Conservation (phyloP, 1,139 yeast genomes). For the Pichia kudriavzevii region DNA sequence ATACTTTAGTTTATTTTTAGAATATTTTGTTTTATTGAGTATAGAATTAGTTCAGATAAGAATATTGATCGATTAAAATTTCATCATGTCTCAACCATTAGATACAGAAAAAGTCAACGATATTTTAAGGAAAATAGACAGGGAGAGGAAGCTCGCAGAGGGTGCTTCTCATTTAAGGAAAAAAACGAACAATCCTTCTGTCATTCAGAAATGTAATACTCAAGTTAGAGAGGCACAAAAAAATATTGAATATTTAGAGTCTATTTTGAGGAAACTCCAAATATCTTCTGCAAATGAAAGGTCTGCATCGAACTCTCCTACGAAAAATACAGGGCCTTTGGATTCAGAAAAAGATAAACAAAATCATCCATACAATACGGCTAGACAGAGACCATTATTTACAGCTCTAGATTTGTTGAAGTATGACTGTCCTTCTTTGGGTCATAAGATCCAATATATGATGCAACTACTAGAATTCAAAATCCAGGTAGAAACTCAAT, state of each 20-base stretch:
- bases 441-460: conserved; percentile 95
- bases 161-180: conserved; percentile 79
- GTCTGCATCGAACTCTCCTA: not conserved
- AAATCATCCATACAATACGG: conserved; percentile 19
- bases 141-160: conserved; percentile 79
- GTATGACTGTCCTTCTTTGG: conserved; percentile 89
- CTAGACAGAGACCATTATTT: conserved; percentile 33
- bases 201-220: conserved; percentile 85
- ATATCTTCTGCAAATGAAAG: conserved; percentile 17
- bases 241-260: conserved; percentile 80
- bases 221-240: conserved; percentile 87
- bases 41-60: too few relatives aligned
- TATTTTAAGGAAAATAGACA: conserved; percentile 73
- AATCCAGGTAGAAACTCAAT: conserved; percentile 87
- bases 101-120: conserved; percentile 37
- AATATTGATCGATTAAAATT: too few relatives aligned
- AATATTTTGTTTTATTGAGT: too few relatives aligned
- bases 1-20: conserved; percentile 3
- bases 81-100: conserved; percentile 15
- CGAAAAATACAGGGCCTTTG: not conserved
- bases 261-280: conserved; percentile 59
- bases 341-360: not conserved
- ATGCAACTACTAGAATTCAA: conserved; percentile 89
- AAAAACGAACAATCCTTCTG: conserved; percentile 69
- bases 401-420: conserved; percentile 76